Conservation (phyloP, 352 stramenopile genomes). For the Phytophthora sp. region DNA sequence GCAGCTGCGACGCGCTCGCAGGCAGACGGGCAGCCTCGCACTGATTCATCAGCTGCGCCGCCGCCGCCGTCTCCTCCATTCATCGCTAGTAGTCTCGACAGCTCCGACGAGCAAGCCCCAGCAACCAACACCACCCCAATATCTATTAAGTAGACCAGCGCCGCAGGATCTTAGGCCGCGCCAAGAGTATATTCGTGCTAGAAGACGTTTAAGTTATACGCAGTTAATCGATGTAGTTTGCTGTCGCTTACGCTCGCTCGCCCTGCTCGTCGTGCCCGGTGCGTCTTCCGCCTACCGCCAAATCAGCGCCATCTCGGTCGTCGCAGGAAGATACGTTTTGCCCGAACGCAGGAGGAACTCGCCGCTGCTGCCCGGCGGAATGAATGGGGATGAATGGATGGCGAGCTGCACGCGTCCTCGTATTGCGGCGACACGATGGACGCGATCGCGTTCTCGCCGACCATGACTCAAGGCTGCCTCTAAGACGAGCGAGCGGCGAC, state of each 20-base stretch:
- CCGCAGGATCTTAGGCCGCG: slow-evolving; percentile 22
- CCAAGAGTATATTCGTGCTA: slow-evolving; percentile 43
- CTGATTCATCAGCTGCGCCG: slow-evolving; percentile 23
- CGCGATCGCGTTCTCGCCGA: slow-evolving; percentile 26
- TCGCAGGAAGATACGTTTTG: slow-evolving; percentile 1
- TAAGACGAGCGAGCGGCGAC: slow-evolving; percentile 2
- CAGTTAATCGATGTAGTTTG: slow-evolving; percentile 34
- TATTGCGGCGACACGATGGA: slow-evolving; percentile 1
- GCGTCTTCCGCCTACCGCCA: background rate
- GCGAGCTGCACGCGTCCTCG: background rate
- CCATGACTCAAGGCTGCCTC: slow-evolving; percentile 17
- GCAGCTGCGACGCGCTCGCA: slow-evolving; percentile 28
- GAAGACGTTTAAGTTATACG: slow-evolving; percentile 47
- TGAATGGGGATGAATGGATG: background rate
- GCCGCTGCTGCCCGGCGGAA: background rate
- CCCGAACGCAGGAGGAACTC: slow-evolving; percentile 17
- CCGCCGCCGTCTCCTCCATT: slow-evolving; percentile 19
- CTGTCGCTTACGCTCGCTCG: slow-evolving; percentile 4
- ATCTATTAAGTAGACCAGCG: no score
- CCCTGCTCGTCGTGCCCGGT: background rate
- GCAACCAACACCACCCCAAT: slow-evolving; percentile 8
- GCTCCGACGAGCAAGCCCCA: slow-evolving; percentile 1
- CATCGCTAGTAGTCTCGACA: background rate
- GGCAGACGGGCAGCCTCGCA: slow-evolving; percentile 19
- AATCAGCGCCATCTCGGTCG: background rate